Evolutionary conservation across 305 asterid species (phyloP).

Genomic region (Nicotiana rustica): DNA sequence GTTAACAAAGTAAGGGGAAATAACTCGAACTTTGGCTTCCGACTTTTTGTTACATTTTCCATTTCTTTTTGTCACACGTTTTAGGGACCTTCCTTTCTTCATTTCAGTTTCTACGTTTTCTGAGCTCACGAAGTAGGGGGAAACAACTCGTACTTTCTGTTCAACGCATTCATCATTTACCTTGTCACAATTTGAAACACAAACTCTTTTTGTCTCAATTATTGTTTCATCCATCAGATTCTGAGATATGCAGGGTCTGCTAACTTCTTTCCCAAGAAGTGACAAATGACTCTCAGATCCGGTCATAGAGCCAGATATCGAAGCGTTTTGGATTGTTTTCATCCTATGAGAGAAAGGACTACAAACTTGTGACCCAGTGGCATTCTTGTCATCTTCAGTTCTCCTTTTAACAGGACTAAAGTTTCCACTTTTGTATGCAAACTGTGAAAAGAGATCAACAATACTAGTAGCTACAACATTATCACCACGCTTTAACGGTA

Average conservation of each 20-base stretch:
- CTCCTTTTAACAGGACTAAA: conserved; percentile 30
- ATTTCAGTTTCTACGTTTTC: conserved; percentile 19
- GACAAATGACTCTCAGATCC: not conserved
- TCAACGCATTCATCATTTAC: not conserved
- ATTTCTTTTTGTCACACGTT: not conserved
- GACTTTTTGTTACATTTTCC: not conserved
- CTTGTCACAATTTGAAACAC: conserved; percentile 1
- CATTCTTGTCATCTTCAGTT: conserved; percentile 34
- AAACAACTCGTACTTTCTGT: conserved; percentile 43
- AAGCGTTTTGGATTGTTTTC: conserved; percentile 17
- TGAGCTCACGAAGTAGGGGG: conserved; percentile 45
- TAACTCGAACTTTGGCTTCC: conserved; percentile 37
- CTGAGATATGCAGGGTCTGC: conserved; percentile 12
- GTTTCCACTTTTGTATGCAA: conserved; percentile 49
- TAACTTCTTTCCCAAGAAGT: not conserved
- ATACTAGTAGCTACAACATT: conserved; percentile 35
- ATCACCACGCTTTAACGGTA: conserved; percentile 11
- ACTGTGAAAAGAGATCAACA: conserved; percentile 51
- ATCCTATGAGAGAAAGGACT: conserved; percentile 18
- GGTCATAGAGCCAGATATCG: not conserved
- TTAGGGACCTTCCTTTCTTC: conserved; percentile 9
- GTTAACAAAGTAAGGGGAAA: conserved; percentile 38
- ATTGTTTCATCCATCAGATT: not conserved
- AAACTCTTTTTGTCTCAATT: not conserved
- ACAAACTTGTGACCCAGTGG: not conserved